Base-by-base conservation (phyloP, 805 yeast genomes). In the Ogataea ramenticola region DNA sequence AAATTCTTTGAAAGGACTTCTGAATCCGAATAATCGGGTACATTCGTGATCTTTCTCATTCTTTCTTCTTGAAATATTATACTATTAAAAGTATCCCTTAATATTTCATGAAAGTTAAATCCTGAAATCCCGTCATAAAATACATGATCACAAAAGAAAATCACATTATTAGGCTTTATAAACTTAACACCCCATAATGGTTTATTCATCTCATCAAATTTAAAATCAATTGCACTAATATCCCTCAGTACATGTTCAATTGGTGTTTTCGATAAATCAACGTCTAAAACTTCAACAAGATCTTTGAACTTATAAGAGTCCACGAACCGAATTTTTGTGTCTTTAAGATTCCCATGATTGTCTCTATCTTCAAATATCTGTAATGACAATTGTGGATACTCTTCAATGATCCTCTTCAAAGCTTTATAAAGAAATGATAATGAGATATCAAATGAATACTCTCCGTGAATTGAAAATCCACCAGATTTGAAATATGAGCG, bases 111-210 rank as follows among this genome's bases (percentile, higher is more conserved):
- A 47, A 67, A 62, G 37, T 49, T 50, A 16, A 46, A 43, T 2
- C 64, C 67, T 15, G 66, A 53, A 15, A 54, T 53, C 3, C 71
- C 72, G 49, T 67, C 71, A 36, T 60, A 57, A 11, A 62, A 44
- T 3, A 56, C 24, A 44, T 60, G 70, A 22, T 65, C 64, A 43
- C 57, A 60, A 21, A 40, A 41, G 32, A 66, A 51, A 10, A 54
- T 17, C 31, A 54, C 32, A 2, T 45, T 44, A 21, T 44, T 44
- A 3, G 46, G 35, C 21, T 50, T 50, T 3, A 50, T 31, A n/a
- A 52, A 39, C 7, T 46, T 36, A 8, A 57, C 36, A 29, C 45
- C 48, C 62, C 62, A 60, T 17, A 54, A 16, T 26, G 61, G 60
- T 16, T n/a, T 15, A 26, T 39, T 35, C 30, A 3, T 42, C 27